Base-by-base conservation (phyloP, 768 basidiomycete species). In the Lanmaoa rubissima region DNA sequence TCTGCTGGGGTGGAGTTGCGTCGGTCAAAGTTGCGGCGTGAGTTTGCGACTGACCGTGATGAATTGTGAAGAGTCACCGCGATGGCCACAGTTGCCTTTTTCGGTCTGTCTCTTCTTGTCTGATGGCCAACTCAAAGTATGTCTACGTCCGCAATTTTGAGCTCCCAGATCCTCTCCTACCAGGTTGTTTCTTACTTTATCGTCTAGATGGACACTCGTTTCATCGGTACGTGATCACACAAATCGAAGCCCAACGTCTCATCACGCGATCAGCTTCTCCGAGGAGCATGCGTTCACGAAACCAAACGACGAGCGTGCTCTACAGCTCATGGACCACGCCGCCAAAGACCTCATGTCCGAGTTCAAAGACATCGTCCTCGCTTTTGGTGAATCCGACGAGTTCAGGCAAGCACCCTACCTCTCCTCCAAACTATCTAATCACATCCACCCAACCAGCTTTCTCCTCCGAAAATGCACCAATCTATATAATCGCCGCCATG, bases 351-450 rank as follows among this genome's bases (percentile, higher is more conserved):
- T 94, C 42, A 91, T 99, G 91, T 76, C 84, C 32, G 86, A 88
- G 65, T 87, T 88, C 66, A 81, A 83, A 36, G 95, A 97, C 68
- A 83, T 97, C 55, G 76, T 92, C 13, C 79, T 97, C 19, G 97
- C 81, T 0, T 98, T 95, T 68, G 97, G 97, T 2, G 92, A 99
- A 76, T 97, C 94, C 19, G 97, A 99, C 70, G 97, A 99, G 73
- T 98, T 85, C 73, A 97, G 94, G 95, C 89, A 55, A 49, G 65
- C 24, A 32, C 40, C n/a, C 5, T 28, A 3, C 34, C 4, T 12
- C 7, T 39, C 31, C 19, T 4, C 39, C 14, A 3, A 13, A 34
- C 24, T 1, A 28, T 26, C 50, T 11, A 3, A 42, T 48, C 52
- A 34, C 26, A 7, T 12, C 48, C 35, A 53, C 61, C 26, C 31